Conservation (phyloP, 2,329 filamentous ascomycete species). For the Penicillium sumatraense region DNA sequence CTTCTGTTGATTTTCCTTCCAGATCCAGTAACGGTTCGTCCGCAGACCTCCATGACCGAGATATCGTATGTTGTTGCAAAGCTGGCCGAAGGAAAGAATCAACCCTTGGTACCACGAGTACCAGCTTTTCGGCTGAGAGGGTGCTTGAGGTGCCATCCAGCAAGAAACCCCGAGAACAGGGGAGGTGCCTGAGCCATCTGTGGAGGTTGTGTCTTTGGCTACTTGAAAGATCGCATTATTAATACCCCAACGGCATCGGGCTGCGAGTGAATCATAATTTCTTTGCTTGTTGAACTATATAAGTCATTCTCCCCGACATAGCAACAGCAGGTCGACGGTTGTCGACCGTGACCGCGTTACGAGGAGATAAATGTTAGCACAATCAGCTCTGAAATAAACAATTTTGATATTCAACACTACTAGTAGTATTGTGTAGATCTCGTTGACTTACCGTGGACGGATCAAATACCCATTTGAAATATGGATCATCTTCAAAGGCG, state of each 20-base stretch:
- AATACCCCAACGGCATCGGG: slow-evolving; percentile 74
- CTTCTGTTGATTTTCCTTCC: slow-evolving; percentile 70
- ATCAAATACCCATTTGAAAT: slow-evolving; percentile 70
- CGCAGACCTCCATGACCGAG: slow-evolving; percentile 69
- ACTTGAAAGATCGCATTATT: slow-evolving; percentile 73
- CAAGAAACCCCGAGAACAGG: slow-evolving; percentile 73
- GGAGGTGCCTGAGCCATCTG: slow-evolving; percentile 3
- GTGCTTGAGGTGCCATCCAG: slow-evolving; percentile 67
- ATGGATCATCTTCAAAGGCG: slow-evolving; percentile 70
- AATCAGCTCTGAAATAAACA: not conserved
- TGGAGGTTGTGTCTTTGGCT: slow-evolving; percentile 60
- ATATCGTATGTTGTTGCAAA: slow-evolving; percentile 68
- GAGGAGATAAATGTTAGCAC: slow-evolving; percentile 24
- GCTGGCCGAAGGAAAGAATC: slow-evolving; percentile 66
- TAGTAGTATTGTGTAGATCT: too few relatives aligned
- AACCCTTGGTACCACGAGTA: slow-evolving; percentile 65
- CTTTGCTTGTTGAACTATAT: slow-evolving; percentile 61
- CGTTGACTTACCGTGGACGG: slow-evolving; percentile 54
- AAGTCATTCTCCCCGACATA: slow-evolving; percentile 7
- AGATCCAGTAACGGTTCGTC: slow-evolving; percentile 72
- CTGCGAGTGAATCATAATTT: slow-evolving; percentile 65
- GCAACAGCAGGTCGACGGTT: slow-evolving; percentile 9
- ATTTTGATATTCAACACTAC: not conserved
- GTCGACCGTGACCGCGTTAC: slow-evolving; percentile 30
- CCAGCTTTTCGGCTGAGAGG: slow-evolving; percentile 62